Conservation (phyloP, 1,139 yeast genomes). For the Dujonia santamariae region DNA sequence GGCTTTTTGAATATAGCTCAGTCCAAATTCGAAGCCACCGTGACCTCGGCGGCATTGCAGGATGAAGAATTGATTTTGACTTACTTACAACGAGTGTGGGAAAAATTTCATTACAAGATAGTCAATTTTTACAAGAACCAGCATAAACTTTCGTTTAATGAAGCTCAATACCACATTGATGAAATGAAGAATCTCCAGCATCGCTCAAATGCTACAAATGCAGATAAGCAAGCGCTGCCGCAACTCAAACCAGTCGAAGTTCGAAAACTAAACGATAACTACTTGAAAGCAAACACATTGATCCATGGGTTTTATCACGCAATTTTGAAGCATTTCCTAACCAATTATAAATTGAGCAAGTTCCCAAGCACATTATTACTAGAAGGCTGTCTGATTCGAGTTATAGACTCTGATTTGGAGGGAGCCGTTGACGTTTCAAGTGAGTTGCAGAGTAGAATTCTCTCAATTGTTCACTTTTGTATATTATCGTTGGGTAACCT, state of each 20-base stretch:
- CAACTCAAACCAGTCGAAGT: constrained; percentile 42
- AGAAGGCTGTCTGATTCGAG: too few species aligned
- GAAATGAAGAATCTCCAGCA: constrained; percentile 13
- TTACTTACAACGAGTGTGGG: constrained; percentile 40
- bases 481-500: constrained; percentile 58
- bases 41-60: too few species aligned
- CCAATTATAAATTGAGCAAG: not conserved
- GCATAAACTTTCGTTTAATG: constrained; percentile 29
- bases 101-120: constrained; percentile 60
- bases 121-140: constrained; percentile 50
- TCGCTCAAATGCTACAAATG: too few species aligned
- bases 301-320: constrained; percentile 43
- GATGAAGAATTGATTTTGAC: not conserved
- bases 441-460: not conserved
- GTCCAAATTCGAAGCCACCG: constrained; percentile 21
- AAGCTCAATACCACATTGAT: constrained; percentile 14
- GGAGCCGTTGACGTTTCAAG: too few species aligned
- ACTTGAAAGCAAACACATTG: constrained; percentile 45
- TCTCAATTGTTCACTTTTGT: constrained; percentile 40
- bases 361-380: too few species aligned
- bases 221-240: constrained; percentile 17
- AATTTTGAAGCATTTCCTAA: not conserved
- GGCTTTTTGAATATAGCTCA: constrained; percentile 45
- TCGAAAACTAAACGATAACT: constrained; percentile 52
- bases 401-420: too few species aligned